phyloP scores from a whole-genome alignment of 306 rosid species.

The Canavalia gladiata region DNA sequence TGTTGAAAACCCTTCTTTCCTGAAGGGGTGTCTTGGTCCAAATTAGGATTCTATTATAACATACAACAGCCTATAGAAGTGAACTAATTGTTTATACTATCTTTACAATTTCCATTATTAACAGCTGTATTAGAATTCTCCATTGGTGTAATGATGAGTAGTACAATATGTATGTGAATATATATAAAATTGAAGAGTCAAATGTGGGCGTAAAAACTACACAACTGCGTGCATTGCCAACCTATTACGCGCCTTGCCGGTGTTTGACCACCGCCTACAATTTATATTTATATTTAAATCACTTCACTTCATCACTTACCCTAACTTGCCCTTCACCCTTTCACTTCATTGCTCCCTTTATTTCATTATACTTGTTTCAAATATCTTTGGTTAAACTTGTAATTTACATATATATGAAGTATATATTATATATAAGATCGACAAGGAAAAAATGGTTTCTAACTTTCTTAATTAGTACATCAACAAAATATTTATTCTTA shows the following conservation, averaged over 20 bases:
- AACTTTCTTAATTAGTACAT: constrained; percentile 39
- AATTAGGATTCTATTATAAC: constrained; percentile 53
- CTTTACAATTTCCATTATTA: background rate
- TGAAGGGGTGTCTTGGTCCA: constrained; percentile 59
- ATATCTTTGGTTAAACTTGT: constrained; percentile 36
- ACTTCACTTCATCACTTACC: background rate
- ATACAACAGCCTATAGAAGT: constrained; percentile 4
- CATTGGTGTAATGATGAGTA: constrained; percentile 27
- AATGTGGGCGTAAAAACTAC: constrained; percentile 70
- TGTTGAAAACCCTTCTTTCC: constrained; percentile 50
- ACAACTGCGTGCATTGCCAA: constrained; percentile 71
- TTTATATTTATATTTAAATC: constrained; percentile 4
- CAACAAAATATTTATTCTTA: background rate
- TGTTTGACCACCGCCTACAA: constrained; percentile 61
- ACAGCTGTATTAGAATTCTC: constrained; percentile 43
- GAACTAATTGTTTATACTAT: constrained; percentile 13
- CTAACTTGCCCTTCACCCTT: constrained; percentile 35
- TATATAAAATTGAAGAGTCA: constrained; percentile 52
- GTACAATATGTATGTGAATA: background rate
- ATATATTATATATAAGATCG: constrained; percentile 1
- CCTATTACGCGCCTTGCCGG: constrained; percentile 70
- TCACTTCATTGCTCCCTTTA: constrained; percentile 49
- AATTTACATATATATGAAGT: constrained; percentile 37
- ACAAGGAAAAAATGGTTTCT: constrained; percentile 33
- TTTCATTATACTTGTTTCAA: background rate